Evolutionary conservation across 495 filamentous ascomycete species (phyloP).

Genomic region (Hyaloscypha finlandica): DNA sequence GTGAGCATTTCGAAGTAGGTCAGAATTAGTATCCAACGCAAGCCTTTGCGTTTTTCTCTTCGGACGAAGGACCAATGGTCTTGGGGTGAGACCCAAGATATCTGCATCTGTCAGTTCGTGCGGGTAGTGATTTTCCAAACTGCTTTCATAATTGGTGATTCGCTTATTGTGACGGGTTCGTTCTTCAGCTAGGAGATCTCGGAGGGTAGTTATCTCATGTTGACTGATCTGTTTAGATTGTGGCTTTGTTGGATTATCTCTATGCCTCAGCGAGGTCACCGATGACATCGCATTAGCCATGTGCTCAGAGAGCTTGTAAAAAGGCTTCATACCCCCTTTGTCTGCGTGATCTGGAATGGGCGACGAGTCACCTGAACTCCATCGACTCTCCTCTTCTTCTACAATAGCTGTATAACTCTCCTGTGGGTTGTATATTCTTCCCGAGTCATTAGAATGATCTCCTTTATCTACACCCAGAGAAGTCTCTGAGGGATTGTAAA

Average conservation of each 20-base stretch:
- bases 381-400: not conserved
- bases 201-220: not conserved
- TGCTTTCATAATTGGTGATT: not conserved
- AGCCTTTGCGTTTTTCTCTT: not conserved
- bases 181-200: not conserved
- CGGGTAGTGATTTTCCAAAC: not conserved
- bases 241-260: not conserved
- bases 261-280: not conserved
- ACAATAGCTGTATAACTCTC: not conserved
- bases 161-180: not conserved
- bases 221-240: not conserved
- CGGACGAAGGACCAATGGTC: conserved; percentile 3
- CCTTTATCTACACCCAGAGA: not conserved
- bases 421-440: not conserved
- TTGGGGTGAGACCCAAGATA: not conserved
- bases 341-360: not conserved
- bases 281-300: not conserved
- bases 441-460: not conserved
- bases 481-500: not conserved
- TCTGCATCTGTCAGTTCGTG: not conserved
- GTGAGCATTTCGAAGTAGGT: not conserved
- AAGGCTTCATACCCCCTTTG: not conserved
- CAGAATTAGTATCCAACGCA: not conserved
- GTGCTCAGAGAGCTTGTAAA: not conserved
- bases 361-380: not conserved